Base-by-base conservation (phyloP, 805 yeast species). In the Lachancea cidri region DNA sequence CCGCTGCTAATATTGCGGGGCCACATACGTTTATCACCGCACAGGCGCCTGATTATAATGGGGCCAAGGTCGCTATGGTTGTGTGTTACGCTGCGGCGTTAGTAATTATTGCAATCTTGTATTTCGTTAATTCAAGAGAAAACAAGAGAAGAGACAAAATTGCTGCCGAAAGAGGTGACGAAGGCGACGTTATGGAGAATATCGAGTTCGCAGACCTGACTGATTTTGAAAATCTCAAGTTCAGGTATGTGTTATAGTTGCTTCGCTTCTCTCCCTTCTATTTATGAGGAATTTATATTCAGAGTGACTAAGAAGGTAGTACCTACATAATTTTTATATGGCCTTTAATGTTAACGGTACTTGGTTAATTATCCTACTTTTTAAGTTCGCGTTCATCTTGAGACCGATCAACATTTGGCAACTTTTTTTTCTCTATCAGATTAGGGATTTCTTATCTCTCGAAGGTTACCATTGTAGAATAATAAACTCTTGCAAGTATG, bases 1-100 rank as follows among this genome's bases (percentile, higher is more conserved):
- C 81, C 36, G 70, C 73, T 35, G 84, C 83, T 17, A 77, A 79
- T 56, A 66, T 81, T 29, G 70, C 78, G 45, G 88, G 86, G 3
- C 86, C 88, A 2, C 86, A 80, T 56, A 68, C 81, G 14, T 83
- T 82, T 64, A 68, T 65, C 42, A 58, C 68, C 0, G 45, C 59
- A 6, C 72, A 79, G 41, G 77, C 74, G n/a, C 86, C 86, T 4
- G 51, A 58, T 27, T 82, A 81, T 50, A 59, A 53, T 4, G 70
- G 73, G 19, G 81, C 78, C 3, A 74, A 74, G 46, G 64, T 68
- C 29, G 65, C 74, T 3, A 64, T 76, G 45, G 67, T 74, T 43
- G 70, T 64, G 13, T 62, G 74, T 29, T 70, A 73, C 46, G 57
- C 65, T n/a, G 64, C 53, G 5, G 53, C 71, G 20, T 53, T 66